A percentile compares a stretch with the other conserved stretches of the same genome.
Evolutionary conservation across 495 filamentous ascomycete genomes (phyloP).

Genomic region (Penicillium paradoxum): DNA sequence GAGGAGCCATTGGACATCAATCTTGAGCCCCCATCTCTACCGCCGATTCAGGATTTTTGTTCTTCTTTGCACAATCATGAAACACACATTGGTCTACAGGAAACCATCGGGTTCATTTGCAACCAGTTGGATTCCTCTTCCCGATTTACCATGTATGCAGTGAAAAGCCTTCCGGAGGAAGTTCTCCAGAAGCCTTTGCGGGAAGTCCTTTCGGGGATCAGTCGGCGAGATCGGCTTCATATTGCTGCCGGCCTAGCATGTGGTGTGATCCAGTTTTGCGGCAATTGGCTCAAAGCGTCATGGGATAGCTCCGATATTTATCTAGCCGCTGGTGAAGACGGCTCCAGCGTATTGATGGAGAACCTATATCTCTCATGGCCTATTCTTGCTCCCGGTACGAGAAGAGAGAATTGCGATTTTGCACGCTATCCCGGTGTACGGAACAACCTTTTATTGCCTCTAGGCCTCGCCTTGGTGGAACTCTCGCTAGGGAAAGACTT

Average conservation of each 20-base stretch:
- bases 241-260: conserved; percentile 33
- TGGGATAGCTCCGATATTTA: conserved; percentile 23
- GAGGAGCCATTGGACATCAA: neutral
- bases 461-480: conserved; percentile 34
- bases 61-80: neutral
- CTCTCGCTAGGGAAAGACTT: conserved; percentile 32
- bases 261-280: conserved; percentile 30
- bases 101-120: conserved; percentile 14
- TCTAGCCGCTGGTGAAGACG: conserved; percentile 4
- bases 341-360: neutral
- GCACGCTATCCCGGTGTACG: conserved; percentile 1
- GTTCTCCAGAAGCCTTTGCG: conserved; percentile 1
- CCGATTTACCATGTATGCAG: conserved; percentile 2
- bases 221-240: conserved; percentile 25
- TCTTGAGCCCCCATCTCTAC: neutral
- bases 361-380: conserved; percentile 15
- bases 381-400: neutral
- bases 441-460: conserved; percentile 21
- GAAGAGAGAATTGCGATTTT: neutral
- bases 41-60: conserved; percentile 3
- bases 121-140: neutral
- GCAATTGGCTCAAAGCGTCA: conserved; percentile 29
- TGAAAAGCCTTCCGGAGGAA: neutral
- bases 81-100: neutral
- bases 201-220: conserved; percentile 8